Percentiles rank a stretch among this genome's conserved stretches.
phyloP scores from a whole-genome alignment of 2,329 filamentous ascomycete species.

The Leptographium radiaticola region DNA sequence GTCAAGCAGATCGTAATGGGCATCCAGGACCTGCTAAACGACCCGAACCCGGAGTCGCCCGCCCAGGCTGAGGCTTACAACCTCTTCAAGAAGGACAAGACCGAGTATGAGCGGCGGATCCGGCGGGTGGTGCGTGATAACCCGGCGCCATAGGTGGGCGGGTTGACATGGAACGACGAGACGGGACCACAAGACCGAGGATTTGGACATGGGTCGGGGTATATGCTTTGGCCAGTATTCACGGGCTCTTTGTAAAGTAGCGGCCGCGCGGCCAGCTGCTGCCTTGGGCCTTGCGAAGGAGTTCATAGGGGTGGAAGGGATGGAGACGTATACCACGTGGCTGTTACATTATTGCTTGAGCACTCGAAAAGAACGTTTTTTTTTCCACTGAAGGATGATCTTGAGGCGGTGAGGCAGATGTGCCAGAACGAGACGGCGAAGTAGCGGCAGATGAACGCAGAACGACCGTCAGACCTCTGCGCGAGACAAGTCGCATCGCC shows the following conservation, averaged over 20 bases:
- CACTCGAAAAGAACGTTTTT: too few relatives aligned
- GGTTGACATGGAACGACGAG: not conserved
- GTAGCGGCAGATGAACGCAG: too few relatives aligned
- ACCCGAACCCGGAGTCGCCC: constrained; percentile 92
- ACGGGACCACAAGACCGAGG: not conserved
- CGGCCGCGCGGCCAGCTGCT: not conserved
- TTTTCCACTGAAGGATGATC: not conserved
- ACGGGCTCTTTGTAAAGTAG: not conserved
- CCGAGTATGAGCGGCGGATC: constrained; percentile 80
- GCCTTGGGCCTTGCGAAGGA: not conserved
- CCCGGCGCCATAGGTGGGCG: constrained; percentile 46
- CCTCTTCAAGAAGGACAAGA: constrained; percentile 79
- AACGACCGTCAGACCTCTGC: too few relatives aligned
- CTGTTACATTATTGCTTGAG: not conserved
- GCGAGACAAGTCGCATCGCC: too few relatives aligned
- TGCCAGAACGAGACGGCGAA: too few relatives aligned
- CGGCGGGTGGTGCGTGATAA: constrained; percentile 81
- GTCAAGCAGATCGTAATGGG: constrained; percentile 95
- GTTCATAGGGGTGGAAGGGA: not conserved
- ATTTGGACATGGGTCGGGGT: not conserved
- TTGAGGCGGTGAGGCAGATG: too few relatives aligned
- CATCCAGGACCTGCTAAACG: constrained; percentile 89
- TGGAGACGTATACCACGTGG: not conserved
- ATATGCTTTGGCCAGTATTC: not conserved
- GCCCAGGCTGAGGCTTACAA: constrained; percentile 97